Evolutionary conservation across 1,284 basidiomycete genomes (phyloP).

Genomic region (Phlebopus sp.): DNA sequence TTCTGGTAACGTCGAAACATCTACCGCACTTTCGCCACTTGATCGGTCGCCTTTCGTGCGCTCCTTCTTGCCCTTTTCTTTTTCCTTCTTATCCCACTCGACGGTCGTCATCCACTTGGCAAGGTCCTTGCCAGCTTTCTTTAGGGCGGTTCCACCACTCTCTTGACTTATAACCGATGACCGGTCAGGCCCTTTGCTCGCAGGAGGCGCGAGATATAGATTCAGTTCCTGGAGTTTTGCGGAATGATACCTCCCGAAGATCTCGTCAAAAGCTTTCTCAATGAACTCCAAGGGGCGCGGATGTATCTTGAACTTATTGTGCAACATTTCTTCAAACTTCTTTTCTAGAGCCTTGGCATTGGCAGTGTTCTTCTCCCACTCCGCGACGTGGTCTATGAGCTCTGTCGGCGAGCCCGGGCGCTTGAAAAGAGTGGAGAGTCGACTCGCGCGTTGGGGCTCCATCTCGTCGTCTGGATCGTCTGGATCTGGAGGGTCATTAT

Average conservation of each 20-base stretch:
- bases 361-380: slow-evolving; percentile 37
- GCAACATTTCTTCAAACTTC: slow-evolving; percentile 54
- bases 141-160: slow-evolving; percentile 16
- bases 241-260: slow-evolving; percentile 48
- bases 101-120: slow-evolving; percentile 33
- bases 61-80: slow-evolving; percentile 21
- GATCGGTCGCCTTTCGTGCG: slow-evolving; percentile 25
- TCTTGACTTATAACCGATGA: slow-evolving; percentile 27
- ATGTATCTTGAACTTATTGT: slow-evolving; percentile 45
- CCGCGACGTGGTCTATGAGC: slow-evolving; percentile 19
- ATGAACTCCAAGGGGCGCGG: slow-evolving; percentile 47
- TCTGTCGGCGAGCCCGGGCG: slow-evolving; percentile 7
- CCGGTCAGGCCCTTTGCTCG: slow-evolving; percentile 22
- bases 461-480: slow-evolving; percentile 11
- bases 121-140: slow-evolving; percentile 30
- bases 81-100: slow-evolving; percentile 35
- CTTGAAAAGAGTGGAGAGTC: slow-evolving; percentile 23
- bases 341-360: slow-evolving; percentile 45
- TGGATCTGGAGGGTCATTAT: slow-evolving; percentile 6
- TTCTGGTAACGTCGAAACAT: slow-evolving; percentile 26
- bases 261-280: slow-evolving; percentile 37
- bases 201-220: slow-evolving; percentile 52
- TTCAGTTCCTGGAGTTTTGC: slow-evolving; percentile 43
- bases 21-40: slow-evolving; percentile 22
- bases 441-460: slow-evolving; percentile 32